Evolutionary conservation across 352 stramenopile species (phyloP).

Genomic region (Phytophthora quininea): DNA sequence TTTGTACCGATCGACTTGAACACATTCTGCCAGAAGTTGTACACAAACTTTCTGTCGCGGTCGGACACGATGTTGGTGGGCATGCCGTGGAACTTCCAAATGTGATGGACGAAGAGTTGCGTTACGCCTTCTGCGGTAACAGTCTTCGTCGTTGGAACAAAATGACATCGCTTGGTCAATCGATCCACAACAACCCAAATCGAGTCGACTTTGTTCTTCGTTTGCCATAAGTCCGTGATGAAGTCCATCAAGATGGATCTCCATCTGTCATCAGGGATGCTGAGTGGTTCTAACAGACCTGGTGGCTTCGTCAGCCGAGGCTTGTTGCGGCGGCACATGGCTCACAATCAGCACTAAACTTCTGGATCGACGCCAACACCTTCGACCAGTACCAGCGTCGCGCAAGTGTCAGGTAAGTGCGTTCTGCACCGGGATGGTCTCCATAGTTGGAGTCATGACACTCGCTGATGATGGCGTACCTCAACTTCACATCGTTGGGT

Average conservation of each 20-base stretch:
- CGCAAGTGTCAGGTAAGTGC: background rate
- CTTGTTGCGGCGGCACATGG: slow-evolving; percentile 1
- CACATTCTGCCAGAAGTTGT: slow-evolving; percentile 11
- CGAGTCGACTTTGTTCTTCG: slow-evolving; percentile 3
- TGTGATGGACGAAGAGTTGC: slow-evolving; percentile 17
- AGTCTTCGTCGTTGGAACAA: slow-evolving; percentile 2
- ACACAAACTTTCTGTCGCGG: slow-evolving; percentile 20
- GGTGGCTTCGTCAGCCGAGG: slow-evolving; percentile 4
- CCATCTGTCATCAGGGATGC: slow-evolving; percentile 10
- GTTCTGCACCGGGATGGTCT: background rate
- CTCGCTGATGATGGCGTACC: background rate
- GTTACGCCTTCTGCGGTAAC: slow-evolving; percentile 9
- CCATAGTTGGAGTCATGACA: slow-evolving; percentile 3
- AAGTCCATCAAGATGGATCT: slow-evolving; percentile 17
- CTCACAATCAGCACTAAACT: slow-evolving; percentile 1
- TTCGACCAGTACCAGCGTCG: background rate
- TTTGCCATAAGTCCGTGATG: slow-evolving; percentile 3
- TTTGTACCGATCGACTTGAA: slow-evolving; percentile 12
- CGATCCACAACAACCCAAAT: slow-evolving; percentile 23
- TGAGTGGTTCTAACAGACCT: background rate
- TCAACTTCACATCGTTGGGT: background rate
- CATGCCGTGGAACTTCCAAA: slow-evolving; percentile 11
- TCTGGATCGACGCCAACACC: background rate
- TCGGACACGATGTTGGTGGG: slow-evolving; percentile 20
- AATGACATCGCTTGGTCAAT: slow-evolving; percentile 18